Base-by-base conservation (phyloP, 495 filamentous ascomycete genomes). In the Thermochaetoides thermophila region DNA sequence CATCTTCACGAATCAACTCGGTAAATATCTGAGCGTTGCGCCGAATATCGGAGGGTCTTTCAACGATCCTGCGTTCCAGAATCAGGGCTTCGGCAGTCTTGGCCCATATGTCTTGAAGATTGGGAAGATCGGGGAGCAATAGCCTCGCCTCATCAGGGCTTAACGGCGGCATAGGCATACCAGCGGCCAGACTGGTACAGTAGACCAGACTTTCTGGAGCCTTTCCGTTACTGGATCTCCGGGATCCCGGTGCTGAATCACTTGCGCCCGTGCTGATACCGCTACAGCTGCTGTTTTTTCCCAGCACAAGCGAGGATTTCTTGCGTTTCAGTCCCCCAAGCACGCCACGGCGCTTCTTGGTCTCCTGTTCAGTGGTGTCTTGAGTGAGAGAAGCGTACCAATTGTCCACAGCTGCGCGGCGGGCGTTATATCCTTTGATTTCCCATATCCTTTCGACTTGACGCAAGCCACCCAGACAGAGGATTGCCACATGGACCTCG, bases 371-470 rank as follows among this genome's bases (percentile, higher is more conserved):
- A 5, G 54, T 39, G 7, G 57, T 39, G 16, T 60, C 64, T 19
- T 46, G 53, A 9, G 54, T 50, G 12, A 73, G 46, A 19, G 57
- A 57, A 9, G 49, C 51, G 43, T 64, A 73, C 68, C 68, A 73
- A 10, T 35, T 46, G 40, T 73, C 68, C 11, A 73, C 67, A 11
- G 61, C 57, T 12, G 52, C 56, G 33, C 65, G 61, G 17, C 68
- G 55, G 12, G 55, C 45, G 40, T 71, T 73, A 45, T 73, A 73
- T 15, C 67, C 66, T 35, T 73, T 71, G 3, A 67, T 61, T 37
- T 73, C 67, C 68, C 68, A 73, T 21, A 73, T 61, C 36, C 58
- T 49, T 35, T 69, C 65, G 8, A 69, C 66, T 39, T 69, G 60
- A 5, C 68, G 59, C 31, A 73, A 46, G 4, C 68, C 68, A 24